A percentile compares a stretch with the other conserved stretches of the same genome.
Evolutionary conservation across 1,284 basidiomycete species (phyloP).

Genomic region (Ustilago esculenta): DNA sequence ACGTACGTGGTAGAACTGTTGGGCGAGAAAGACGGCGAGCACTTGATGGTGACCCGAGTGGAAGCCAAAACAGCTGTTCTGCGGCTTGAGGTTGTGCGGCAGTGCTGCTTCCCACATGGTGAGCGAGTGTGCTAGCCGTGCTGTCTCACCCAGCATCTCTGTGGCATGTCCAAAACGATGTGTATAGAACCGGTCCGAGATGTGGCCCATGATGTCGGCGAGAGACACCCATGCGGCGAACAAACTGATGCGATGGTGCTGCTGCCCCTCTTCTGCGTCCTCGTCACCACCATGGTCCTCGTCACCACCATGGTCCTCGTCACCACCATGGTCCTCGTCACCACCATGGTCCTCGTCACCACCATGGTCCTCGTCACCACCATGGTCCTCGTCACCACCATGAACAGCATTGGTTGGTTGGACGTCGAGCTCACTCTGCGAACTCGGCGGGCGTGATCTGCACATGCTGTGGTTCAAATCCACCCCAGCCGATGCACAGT

Average conservation of each 20-base stretch:
- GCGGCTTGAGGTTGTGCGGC: constrained; percentile 12
- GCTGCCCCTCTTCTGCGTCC: background rate
- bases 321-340: too few relatives aligned
- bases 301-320: too few relatives aligned
- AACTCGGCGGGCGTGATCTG: too few relatives aligned
- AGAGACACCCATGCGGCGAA: constrained; percentile 16
- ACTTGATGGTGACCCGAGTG: background rate
- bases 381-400: too few relatives aligned
- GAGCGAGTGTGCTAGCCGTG: constrained; percentile 2
- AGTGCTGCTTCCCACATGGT: constrained; percentile 4
- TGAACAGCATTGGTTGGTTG: too few relatives aligned
- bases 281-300: too few relatives aligned
- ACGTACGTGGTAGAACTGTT: constrained; percentile 15
- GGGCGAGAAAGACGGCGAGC: constrained; percentile 5
- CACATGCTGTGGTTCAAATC: too few relatives aligned
- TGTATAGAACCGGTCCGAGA: constrained; percentile 14
- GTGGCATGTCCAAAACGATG: constrained; percentile 13
- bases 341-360: too few relatives aligned
- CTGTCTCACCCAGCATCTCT: constrained; percentile 13
- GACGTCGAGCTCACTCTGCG: background rate
- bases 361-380: too few relatives aligned
- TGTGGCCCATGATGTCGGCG: constrained; percentile 14
- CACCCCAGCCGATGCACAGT: background rate
- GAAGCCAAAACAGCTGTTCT: constrained; percentile 1
- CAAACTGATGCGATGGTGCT: background rate